Conservation (phyloP, 352 stramenopile genomes). For the Globisporangium recalcitrans region DNA sequence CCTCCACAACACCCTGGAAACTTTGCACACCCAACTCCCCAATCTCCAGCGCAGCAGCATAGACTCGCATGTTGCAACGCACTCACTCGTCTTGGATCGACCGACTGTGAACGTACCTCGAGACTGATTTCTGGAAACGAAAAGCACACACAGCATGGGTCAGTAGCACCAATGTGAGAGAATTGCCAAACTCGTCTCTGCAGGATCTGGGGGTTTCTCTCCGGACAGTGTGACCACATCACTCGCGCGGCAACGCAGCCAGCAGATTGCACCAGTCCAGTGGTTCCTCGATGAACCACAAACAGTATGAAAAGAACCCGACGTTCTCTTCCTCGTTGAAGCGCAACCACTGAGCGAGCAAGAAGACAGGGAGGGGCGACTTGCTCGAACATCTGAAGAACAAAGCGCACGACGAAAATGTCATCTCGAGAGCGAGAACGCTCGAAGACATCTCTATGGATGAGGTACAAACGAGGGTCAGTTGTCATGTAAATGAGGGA, state of each 20-base stretch:
- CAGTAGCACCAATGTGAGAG: not conserved
- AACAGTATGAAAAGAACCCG: not conserved
- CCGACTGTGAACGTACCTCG: not conserved
- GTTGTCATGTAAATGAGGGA: constrained; percentile 7
- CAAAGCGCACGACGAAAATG: not conserved
- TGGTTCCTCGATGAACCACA: not conserved
- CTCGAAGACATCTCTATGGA: constrained; percentile 6
- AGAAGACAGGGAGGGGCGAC: not conserved
- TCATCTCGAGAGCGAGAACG: not conserved
- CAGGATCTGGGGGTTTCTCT: not conserved
- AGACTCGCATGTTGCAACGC: not conserved
- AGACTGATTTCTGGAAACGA: not conserved
- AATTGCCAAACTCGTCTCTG: not conserved
- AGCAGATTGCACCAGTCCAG: not conserved
- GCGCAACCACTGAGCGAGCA: not conserved
- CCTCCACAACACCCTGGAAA: not conserved
- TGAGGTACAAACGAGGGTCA: constrained; percentile 11
- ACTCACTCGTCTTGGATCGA: not conserved
- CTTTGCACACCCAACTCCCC: not conserved
- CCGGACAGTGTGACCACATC: not conserved
- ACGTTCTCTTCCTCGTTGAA: not conserved
- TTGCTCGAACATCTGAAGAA: constrained; percentile 1
- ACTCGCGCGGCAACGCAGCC: not conserved
- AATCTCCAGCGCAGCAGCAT: not conserved
- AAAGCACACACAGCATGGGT: not conserved